Base-by-base conservation (phyloP, 2,329 filamentous ascomycete species). In the Clonostachys chloroleuca region DNA sequence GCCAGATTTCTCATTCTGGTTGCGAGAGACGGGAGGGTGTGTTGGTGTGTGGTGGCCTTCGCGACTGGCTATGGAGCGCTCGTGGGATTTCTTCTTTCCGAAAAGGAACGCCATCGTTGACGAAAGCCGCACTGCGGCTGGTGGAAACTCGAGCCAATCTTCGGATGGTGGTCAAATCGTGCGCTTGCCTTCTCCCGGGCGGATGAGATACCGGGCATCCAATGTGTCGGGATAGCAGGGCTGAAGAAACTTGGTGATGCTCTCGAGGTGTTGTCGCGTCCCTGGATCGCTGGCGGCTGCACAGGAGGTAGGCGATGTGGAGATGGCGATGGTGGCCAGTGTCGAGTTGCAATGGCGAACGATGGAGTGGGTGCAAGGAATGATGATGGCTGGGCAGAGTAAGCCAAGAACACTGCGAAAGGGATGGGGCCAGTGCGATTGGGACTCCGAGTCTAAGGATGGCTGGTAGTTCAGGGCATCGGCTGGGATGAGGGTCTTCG, bases 11-110 rank as follows among this genome's bases (percentile, higher is more conserved):
- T 85, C 81, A 42, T 79, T 56, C 77, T 73, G 55, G 69, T 67
- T 50, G 72, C 72, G 50, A 69, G 66, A 59, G 71, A 73, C 56
- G 74, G 72, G 40, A 78, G 64, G 35, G 72, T 76, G 45, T 69
- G 72, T 59, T 74, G 73, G 7, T 75, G 72, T 45, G 65, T 66
- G 24, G 68, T 67, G 69, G 45, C 73, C 77, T 59, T 83, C 79
- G 61, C 79, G 77, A 61, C 72, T 78, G 46, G 73, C 69, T 54
- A 78, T 63, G 48, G 70, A 71, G 61, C 83, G 80, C 58, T 85
- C 82, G 65, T 86, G 83, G 61, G 81, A 78, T 69, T 89, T 90
- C 70, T 90, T 91, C 48, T 84, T 88, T 67, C 89, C 89, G 74
- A 91, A 91, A 52, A 91, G 77, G 67, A 91, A 91, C 55, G 87